A percentile compares a stretch with the other conserved stretches of the same genome.
Conservation (phyloP, 306 rosid species). For the Gastrolobium villosum region DNA sequence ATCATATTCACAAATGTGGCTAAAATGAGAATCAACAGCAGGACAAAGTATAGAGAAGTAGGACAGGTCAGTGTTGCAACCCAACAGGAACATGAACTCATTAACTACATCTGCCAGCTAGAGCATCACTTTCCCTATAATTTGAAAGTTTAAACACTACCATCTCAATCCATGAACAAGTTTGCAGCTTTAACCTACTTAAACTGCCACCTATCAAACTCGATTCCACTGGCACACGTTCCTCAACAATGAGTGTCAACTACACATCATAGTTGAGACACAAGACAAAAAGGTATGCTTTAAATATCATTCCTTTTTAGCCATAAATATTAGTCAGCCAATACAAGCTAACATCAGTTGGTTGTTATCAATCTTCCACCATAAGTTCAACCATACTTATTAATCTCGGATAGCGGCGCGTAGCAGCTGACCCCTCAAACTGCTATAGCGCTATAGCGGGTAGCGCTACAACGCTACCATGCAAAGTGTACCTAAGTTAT, state of each 20-base stretch:
- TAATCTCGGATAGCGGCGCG: no score
- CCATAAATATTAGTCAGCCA: neutral
- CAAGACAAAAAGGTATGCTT: neutral
- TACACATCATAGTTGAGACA: neutral
- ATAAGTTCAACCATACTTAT: slow-evolving; percentile 27
- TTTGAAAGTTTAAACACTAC: neutral
- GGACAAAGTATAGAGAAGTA: neutral
- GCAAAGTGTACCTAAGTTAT: no score
- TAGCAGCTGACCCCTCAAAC: no score
- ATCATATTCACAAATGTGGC: slow-evolving; percentile 5
- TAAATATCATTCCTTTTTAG: neutral
- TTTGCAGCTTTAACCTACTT: slow-evolving; percentile 2
- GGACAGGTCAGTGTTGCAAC: neutral
- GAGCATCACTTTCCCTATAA: neutral
- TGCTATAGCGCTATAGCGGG: no score
- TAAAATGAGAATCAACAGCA: slow-evolving; percentile 11
- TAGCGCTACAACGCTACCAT: no score
- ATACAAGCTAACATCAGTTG: neutral
- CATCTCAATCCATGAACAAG: neutral
- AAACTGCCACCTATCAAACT: slow-evolving; percentile 13
- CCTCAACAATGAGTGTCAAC: slow-evolving; percentile 1
- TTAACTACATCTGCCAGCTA: neutral
- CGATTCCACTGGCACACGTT: neutral
- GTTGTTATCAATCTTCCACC: slow-evolving; percentile 14
- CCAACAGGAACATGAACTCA: neutral